Conservation (phyloP, 441 rosid genomes). For the Jatropha multifida region DNA sequence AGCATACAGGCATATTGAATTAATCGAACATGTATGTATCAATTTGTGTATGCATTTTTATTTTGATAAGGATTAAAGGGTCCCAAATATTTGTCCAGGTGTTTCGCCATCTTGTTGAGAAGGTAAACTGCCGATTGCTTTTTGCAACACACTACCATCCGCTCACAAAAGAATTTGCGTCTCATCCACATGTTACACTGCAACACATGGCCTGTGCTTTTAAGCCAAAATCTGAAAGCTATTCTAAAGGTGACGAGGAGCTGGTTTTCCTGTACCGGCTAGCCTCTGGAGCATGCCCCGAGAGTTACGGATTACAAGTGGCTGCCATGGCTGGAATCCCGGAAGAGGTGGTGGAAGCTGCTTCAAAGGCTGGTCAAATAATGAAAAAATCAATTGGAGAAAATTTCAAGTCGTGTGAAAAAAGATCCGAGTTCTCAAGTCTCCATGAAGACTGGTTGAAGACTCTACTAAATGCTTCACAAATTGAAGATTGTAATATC, state of each 20-base stretch:
- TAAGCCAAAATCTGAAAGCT: slow-evolving; percentile 33
- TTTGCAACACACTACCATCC: slow-evolving; percentile 98
- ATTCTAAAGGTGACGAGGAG: slow-evolving; percentile 43
- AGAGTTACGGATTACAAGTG: slow-evolving; percentile 93
- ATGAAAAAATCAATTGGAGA: slow-evolving; percentile 70
- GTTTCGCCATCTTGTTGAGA: slow-evolving; percentile 87
- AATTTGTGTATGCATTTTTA: not conserved
- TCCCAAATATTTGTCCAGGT: slow-evolving; percentile 44
- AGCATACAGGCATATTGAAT: not conserved
- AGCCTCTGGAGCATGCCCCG: slow-evolving; percentile 84
- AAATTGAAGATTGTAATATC: slow-evolving; percentile 20
- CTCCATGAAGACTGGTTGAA: slow-evolving; percentile 91
- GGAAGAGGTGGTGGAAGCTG: slow-evolving; percentile 62
- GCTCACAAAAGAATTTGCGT: slow-evolving; percentile 86
- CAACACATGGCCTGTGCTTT: slow-evolving; percentile 96
- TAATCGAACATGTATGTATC: not conserved
- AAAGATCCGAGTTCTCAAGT: slow-evolving; percentile 77
- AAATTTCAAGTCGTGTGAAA: slow-evolving; percentile 77
- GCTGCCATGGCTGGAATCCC: slow-evolving; percentile 98
- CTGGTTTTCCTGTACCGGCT: slow-evolving; percentile 81
- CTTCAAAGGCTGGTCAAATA: slow-evolving; percentile 55
- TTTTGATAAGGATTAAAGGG: not conserved
- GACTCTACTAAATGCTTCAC: slow-evolving; percentile 44
- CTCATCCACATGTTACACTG: slow-evolving; percentile 78
- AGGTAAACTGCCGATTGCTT: slow-evolving; percentile 80